Conservation (phyloP, 73 alveolate species). For the Stentor roeselii region DNA sequence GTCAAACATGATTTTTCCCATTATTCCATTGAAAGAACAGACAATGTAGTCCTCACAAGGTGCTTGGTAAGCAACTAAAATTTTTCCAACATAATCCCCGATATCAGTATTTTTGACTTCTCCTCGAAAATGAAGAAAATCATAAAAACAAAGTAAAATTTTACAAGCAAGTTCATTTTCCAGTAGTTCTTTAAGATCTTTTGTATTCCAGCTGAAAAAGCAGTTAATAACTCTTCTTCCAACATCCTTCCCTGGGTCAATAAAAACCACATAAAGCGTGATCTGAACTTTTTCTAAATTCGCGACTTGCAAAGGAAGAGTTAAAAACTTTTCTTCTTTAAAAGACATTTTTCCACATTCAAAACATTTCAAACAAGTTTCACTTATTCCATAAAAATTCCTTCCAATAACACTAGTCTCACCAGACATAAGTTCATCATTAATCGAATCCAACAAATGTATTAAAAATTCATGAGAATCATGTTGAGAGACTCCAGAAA, state of each 20-base stretch:
- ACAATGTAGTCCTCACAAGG: background rate
- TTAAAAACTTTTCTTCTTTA: background rate
- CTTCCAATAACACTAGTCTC: conserved; percentile 88
- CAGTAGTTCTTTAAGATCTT: background rate
- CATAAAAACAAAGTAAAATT: background rate
- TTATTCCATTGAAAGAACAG: background rate
- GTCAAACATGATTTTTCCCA: background rate
- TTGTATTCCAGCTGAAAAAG: background rate
- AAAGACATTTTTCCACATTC: conserved; percentile 69
- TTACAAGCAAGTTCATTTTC: background rate
- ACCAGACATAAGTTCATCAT: conserved; percentile 96
- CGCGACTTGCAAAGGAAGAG: background rate
- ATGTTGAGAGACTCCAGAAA: conserved; percentile 69
- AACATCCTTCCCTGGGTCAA: background rate
- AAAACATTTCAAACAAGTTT: conserved; percentile 83
- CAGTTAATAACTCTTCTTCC: background rate
- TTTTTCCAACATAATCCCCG: background rate
- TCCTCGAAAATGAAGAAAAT: background rate
- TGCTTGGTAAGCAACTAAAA: background rate
- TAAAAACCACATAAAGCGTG: background rate
- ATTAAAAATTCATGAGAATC: conserved; percentile 85
- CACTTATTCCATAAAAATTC: conserved; percentile 83
- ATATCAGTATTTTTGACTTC: background rate
- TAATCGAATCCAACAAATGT: conserved; percentile 86
- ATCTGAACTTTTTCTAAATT: background rate